Conservation (phyloP, 2,329 filamentous ascomycete species). For the Diaporthe aspalathi region DNA sequence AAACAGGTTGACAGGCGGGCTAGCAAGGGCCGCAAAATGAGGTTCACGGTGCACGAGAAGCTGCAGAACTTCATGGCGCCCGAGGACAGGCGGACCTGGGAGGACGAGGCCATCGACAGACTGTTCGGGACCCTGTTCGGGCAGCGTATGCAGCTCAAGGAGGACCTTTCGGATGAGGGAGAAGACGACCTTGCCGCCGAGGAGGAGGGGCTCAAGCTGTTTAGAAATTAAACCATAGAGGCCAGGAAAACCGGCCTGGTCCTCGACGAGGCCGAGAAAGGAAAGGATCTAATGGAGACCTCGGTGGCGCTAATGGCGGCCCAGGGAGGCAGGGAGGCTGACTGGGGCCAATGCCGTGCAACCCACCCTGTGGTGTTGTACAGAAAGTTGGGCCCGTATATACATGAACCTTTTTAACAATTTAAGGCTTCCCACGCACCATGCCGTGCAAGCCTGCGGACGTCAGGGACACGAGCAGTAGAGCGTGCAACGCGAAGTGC, state of each 20-base stretch:
- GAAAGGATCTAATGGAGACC: too few species aligned
- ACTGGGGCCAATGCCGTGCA: not conserved
- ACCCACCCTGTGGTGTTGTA: not conserved
- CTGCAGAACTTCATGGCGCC: conserved; percentile 98
- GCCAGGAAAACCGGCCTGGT: not conserved
- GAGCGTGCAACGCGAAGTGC: conserved; percentile 57
- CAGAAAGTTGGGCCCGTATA: not conserved
- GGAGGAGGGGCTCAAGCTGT: conserved; percentile 65
- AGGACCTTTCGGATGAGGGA: conserved; percentile 64
- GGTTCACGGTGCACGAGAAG: conserved; percentile 96
- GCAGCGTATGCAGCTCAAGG: conserved; percentile 73
- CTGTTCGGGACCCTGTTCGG: conserved; percentile 83
- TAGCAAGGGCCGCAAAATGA: conserved; percentile 93
- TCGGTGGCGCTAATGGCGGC: not conserved
- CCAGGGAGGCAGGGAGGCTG: not conserved
- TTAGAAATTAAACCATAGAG: conserved; percentile 53
- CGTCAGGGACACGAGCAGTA: conserved; percentile 52
- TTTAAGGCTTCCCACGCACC: not conserved
- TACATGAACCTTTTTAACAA: not conserved
- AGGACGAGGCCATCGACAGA: conserved; percentile 79
- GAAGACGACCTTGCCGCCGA: conserved; percentile 63
- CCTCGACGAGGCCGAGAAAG: not conserved
- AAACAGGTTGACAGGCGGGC: conserved; percentile 92
- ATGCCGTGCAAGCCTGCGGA: conserved; percentile 32
- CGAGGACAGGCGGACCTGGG: conserved; percentile 85